Conservation (phyloP, 139 green algal genomes). For the Chlamydomonas sp. region DNA sequence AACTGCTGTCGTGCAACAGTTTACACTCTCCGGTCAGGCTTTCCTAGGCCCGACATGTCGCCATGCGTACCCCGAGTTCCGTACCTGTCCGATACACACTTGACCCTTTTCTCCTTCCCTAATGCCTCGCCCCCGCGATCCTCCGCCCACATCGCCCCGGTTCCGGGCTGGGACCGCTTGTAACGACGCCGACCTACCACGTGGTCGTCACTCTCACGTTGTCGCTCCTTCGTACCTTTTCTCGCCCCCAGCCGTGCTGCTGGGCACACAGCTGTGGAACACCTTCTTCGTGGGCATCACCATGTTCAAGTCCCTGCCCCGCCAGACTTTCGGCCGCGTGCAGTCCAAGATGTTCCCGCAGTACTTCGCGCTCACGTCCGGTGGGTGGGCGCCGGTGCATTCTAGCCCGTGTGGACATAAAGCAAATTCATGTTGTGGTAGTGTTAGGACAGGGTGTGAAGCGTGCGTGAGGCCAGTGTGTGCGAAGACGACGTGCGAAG, state of each 20-base stretch:
- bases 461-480: too few species aligned
- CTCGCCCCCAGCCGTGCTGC: not conserved
- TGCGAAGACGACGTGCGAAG: too few species aligned
- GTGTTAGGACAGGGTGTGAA: too few species aligned
- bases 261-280: constrained; percentile 32
- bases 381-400: not conserved
- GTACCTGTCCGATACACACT: not conserved
- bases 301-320: constrained; percentile 78
- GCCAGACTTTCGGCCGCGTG: constrained; percentile 74
- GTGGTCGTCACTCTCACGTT: too few species aligned
- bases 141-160: too few species aligned
- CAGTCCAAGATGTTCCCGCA: constrained; percentile 73
- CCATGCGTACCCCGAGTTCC: not conserved
- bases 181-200: not conserved
- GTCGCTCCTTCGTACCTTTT: too few species aligned
- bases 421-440: too few species aligned
- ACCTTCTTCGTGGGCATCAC: constrained; percentile 60
- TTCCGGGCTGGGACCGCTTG: not conserved
- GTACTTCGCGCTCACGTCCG: constrained; percentile 50
- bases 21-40: too few species aligned
- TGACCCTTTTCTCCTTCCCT: not conserved
- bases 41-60: too few species aligned
- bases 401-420: too few species aligned
- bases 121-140: too few species aligned
- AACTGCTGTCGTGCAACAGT: too few species aligned